Conservation (phyloP, 805 yeast genomes). For the Candida tibetensis region DNA sequence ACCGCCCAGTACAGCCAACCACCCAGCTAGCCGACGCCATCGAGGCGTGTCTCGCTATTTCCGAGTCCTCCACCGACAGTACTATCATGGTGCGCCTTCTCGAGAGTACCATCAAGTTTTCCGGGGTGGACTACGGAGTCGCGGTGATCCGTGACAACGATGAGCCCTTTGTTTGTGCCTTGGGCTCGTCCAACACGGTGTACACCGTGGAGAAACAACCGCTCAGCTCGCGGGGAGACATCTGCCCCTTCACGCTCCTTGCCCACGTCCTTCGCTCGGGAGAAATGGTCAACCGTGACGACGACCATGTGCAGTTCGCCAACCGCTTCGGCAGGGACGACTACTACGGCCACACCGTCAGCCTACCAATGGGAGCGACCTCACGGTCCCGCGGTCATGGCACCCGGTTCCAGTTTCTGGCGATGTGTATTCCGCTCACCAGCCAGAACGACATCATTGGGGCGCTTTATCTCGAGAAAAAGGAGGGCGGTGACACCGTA, state of each 20-base stretch:
- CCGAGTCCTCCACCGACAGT: conserved; percentile 41
- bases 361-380: conserved; percentile 34
- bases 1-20: too few relatives aligned
- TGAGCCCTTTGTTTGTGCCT: conserved; percentile 26
- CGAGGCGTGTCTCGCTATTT: conserved; percentile 47
- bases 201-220: conserved; percentile 30
- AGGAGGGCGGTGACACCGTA: conserved; percentile 8
- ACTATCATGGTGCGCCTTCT: conserved; percentile 38
- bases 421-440: conserved; percentile 45
- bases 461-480: conserved; percentile 41
- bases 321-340: conserved; percentile 35
- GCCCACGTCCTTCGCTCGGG: conserved; percentile 39
- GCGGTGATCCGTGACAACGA: conserved; percentile 19
- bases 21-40: conserved; percentile 29
- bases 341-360: conserved; percentile 35
- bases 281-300: conserved; percentile 31
- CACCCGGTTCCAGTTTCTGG: background rate
- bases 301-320: conserved; percentile 33
- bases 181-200: conserved; percentile 25
- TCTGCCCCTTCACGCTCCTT: conserved; percentile 42
- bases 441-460: conserved; percentile 43
- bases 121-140: conserved; percentile 35
- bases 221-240: conserved; percentile 36
- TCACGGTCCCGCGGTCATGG: too few relatives aligned
- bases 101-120: conserved; percentile 35